Base-by-base conservation (phyloP, 768 basidiomycete species). In the Saitozyma podzolica region DNA sequence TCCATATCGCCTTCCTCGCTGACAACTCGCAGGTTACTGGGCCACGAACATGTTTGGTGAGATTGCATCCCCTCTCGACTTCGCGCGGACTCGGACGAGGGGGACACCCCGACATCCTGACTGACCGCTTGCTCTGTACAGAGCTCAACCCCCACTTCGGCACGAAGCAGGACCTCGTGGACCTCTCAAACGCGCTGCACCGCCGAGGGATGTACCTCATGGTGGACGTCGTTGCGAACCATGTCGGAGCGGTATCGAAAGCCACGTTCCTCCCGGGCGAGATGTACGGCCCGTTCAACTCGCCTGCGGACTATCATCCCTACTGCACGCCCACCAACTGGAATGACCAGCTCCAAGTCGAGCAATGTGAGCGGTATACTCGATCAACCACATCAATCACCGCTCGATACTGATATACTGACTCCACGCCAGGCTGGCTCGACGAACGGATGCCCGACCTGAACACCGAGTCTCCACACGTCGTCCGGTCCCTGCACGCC, bases 391-490 rank as follows among this genome's bases (percentile, higher is more conserved):
- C 29, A 29, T 5, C 29, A 29, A 29, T 29, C 29, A 29, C 29
- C 29, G 29, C 29, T 29, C 29, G 29, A 39, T 54, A 59, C 48
- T 52, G 29, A 58, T 42, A 9, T 16, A 9, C n/a, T 50, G 29
- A 29, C 29, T 29, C 5, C 29, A 29, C 29, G 29, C 29, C 29
- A 74, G 73, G 73, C 78, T 92, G 91, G 91, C 81, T 93, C 10
- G 89, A 89, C 0, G 88, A 91, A 69, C 81, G 82, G 11, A 85
- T 92, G 8, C 85, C 89, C 0, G 91, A 94, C 76, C 73, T 92
- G 61, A 86, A 93, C 78, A 92, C 90, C 10, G 84, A 85, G 72
- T 85, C 90, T 61, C 82, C 86, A 5, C 80, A 81, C 48, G 90
- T 93, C 48, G 82, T 86, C 40, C 81, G 83, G 8, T 81, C 81